Evolutionary conservation across 192 early-diverging fungal genomes (phyloP).

Genomic region (Coemansia sp.): DNA sequence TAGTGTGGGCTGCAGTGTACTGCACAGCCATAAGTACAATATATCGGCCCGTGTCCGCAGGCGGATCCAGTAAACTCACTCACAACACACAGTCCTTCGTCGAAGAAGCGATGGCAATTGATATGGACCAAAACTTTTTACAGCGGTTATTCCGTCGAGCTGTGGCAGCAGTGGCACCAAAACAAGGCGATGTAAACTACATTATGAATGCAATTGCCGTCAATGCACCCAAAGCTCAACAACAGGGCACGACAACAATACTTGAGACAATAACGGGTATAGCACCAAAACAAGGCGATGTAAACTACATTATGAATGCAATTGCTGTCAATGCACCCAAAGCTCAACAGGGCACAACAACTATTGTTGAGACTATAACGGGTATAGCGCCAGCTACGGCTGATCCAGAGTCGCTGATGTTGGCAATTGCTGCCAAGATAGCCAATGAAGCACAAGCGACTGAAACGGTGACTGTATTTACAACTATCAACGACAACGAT

Average conservation of each 20-base stretch:
- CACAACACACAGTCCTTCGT: not conserved
- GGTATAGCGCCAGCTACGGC: not conserved
- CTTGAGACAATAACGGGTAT: not conserved
- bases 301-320: not conserved
- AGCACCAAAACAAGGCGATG: not conserved
- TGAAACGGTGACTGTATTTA: not conserved
- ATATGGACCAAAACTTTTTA: not conserved
- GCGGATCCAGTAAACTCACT: not conserved
- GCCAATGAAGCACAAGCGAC: not conserved
- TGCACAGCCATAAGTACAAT: not conserved
- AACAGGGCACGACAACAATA: not conserved
- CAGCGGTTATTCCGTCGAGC: not conserved
- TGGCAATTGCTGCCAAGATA: not conserved
- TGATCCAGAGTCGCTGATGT: not conserved
- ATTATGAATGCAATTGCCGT: conserved; percentile 19
- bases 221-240: not conserved
- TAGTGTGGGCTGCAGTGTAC: not conserved
- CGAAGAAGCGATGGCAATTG: not conserved
- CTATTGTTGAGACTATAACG: not conserved
- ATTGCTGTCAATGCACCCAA: not conserved
- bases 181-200: conserved; percentile 7
- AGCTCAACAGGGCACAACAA: not conserved
- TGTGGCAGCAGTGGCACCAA: not conserved
- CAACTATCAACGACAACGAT: not conserved
- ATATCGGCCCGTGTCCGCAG: not conserved